Percentiles rank a stretch among this genome's conserved stretches.
phyloP scores from a whole-genome alignment of 139 green algal genomes.

The Penium margaritaceum region DNA sequence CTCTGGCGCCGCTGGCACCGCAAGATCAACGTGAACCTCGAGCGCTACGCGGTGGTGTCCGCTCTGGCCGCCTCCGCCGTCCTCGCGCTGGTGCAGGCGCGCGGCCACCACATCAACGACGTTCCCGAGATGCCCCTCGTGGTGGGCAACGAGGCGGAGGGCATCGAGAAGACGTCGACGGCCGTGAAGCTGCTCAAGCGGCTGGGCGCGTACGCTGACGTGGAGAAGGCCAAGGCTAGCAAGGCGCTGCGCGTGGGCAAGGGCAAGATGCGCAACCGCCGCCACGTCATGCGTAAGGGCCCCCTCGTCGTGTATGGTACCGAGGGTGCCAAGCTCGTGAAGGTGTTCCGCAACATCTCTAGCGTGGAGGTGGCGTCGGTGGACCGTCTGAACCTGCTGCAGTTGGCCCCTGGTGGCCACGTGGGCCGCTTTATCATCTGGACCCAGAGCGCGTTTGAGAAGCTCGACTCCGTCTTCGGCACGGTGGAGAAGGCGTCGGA shows the following conservation, averaged over 20 bases:
- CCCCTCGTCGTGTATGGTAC: conserved; percentile 85
- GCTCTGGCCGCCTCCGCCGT: conserved; percentile 89
- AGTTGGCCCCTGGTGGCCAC: conserved; percentile 94
- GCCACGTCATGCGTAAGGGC: conserved; percentile 85
- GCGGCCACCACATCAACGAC: conserved; percentile 84
- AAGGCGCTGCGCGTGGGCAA: conserved; percentile 79
- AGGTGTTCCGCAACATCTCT: conserved; percentile 77
- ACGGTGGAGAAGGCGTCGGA: conserved; percentile 52
- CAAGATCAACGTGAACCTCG: no score
- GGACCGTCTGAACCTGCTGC: conserved; percentile 86
- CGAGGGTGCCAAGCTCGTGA: conserved; percentile 73
- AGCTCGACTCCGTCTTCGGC: conserved; percentile 83
- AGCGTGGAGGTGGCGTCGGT: conserved; percentile 80
- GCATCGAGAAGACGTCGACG: conserved; percentile 84
- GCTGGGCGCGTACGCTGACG: conserved; percentile 75
- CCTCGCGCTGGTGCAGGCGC: conserved; percentile 88
- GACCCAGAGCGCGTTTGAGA: conserved; percentile 90
- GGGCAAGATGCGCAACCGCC: conserved; percentile 96
- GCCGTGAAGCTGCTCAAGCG: conserved; percentile 79
- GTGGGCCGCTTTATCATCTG: conserved; percentile 95
- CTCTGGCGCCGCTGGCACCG: conserved; percentile 93
- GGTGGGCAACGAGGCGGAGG: conserved; percentile 72
- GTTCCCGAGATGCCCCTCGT: conserved; percentile 95
- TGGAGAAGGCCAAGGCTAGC: conserved; percentile 78
- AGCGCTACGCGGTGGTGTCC: conserved; percentile 83